Conservation (phyloP, 1,284 basidiomycete species). For the Ceratorhiza oryzae-sativae region DNA sequence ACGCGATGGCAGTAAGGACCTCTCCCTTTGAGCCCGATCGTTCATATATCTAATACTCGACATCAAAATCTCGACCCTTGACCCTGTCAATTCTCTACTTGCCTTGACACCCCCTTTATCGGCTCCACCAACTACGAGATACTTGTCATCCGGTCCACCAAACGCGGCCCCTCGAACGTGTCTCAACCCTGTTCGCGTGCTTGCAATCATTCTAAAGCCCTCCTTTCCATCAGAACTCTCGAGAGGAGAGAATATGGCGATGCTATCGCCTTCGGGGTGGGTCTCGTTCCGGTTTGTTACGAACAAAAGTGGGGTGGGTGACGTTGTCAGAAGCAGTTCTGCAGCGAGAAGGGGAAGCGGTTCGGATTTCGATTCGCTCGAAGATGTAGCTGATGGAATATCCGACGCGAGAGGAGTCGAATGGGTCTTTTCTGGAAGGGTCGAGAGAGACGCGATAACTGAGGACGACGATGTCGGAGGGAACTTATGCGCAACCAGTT, state of each 20-base stretch:
- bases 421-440: constrained; percentile 22
- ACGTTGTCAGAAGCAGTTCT: constrained; percentile 23
- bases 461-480: constrained; percentile 45
- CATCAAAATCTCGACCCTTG: no score
- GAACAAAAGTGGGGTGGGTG: constrained; percentile 58
- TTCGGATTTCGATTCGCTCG: constrained; percentile 66
- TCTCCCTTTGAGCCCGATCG: constrained; percentile 45
- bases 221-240: constrained; percentile 41
- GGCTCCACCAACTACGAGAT: constrained; percentile 49
- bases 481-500: constrained; percentile 62
- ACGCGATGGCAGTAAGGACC: constrained; percentile 48
- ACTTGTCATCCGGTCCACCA: constrained; percentile 46
- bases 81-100: background rate
- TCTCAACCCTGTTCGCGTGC: constrained; percentile 49
- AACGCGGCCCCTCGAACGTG: constrained; percentile 50
- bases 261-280: constrained; percentile 64
- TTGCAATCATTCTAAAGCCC: constrained; percentile 44
- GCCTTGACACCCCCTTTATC: constrained; percentile 50
- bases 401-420: background rate
- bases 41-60: constrained; percentile 45
- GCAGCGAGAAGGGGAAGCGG: constrained; percentile 54
- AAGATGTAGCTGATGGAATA: constrained; percentile 53
- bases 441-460: constrained; percentile 38
- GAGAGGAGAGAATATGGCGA: constrained; percentile 62
- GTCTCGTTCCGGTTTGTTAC: constrained; percentile 70